These are phyloP conservation scores for Colletotrichum musae DNA, from an alignment of 2,329 filamentous ascomycete species.

Conservation along the genomic window DNA sequence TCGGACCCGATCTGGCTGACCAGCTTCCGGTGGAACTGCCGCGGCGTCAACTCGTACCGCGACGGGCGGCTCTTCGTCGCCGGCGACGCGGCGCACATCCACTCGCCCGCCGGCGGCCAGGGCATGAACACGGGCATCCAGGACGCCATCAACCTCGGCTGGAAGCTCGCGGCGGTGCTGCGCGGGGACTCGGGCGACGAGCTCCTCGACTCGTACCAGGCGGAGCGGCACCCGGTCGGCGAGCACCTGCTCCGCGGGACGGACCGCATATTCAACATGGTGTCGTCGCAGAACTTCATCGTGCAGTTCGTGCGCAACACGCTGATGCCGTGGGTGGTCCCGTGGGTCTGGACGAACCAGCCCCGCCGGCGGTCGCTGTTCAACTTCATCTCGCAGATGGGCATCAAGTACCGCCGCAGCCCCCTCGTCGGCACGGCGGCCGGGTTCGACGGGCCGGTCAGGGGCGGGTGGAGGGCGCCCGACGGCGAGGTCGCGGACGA, in stretches of 20 bases:
- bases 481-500: conserved; percentile 50
- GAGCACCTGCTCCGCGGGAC: conserved; percentile 57
- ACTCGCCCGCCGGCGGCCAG: conserved; percentile 53
- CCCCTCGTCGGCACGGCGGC: conserved; percentile 51
- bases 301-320: conserved; percentile 55
- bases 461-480: conserved; percentile 63
- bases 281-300: conserved; percentile 53
- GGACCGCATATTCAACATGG: conserved; percentile 56
- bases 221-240: conserved; percentile 63
- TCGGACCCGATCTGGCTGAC: conserved; percentile 57
- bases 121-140: conserved; percentile 56
- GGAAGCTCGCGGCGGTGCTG: conserved; percentile 49
- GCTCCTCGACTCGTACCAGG: conserved; percentile 63
- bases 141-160: conserved; percentile 52
- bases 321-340: conserved; percentile 55
- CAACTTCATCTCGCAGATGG: conserved; percentile 56
- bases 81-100: conserved; percentile 55
- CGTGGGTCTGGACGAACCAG: conserved; percentile 48
- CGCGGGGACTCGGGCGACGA: conserved; percentile 45
- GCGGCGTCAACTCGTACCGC: conserved; percentile 58
- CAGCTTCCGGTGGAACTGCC: conserved; percentile 61
- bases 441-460: conserved; percentile 52
- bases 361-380: conserved; percentile 47
- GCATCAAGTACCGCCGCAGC: conserved; percentile 59
- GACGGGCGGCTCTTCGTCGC: conserved; percentile 46